phyloP scores from a whole-genome alignment of 2,329 filamentous ascomycete genomes.

The Tolypocladium paradoxum region DNA sequence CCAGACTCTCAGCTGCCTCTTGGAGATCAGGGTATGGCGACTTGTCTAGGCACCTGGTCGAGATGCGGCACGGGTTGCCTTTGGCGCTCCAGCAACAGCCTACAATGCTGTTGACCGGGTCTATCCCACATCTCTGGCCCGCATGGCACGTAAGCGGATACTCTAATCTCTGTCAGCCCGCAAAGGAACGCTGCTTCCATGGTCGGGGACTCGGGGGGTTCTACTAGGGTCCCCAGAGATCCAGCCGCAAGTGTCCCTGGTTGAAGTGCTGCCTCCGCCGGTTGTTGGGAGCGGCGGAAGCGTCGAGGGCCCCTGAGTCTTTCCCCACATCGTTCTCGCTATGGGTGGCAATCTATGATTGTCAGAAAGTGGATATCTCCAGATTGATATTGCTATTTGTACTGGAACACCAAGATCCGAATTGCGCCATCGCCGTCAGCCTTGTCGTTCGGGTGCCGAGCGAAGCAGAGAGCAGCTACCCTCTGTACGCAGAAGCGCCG shows the following conservation, averaged over 20 bases:
- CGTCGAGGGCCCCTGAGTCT: background rate
- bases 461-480: background rate
- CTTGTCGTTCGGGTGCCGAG: background rate
- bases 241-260: slow-evolving; percentile 9
- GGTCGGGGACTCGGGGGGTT: background rate
- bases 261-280: background rate
- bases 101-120: slow-evolving; percentile 7
- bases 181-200: background rate
- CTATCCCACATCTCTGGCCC: slow-evolving; percentile 10
- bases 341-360: background rate
- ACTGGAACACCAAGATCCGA: background rate
- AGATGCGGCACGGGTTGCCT: slow-evolving; percentile 4
- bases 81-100: slow-evolving; percentile 10
- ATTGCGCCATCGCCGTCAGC: background rate
- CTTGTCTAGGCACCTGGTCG: slow-evolving; percentile 8
- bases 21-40: background rate
- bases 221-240: slow-evolving; percentile 9
- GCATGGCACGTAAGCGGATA: slow-evolving; percentile 8
- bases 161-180: slow-evolving; percentile 2
- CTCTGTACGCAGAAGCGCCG: background rate
- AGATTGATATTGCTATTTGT: background rate
- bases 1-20: background rate
- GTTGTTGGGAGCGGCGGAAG: background rate
- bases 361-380: background rate
- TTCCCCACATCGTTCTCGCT: background rate